Conservation (phyloP, 1,284 basidiomycete species). For the Ustilago curta region DNA sequence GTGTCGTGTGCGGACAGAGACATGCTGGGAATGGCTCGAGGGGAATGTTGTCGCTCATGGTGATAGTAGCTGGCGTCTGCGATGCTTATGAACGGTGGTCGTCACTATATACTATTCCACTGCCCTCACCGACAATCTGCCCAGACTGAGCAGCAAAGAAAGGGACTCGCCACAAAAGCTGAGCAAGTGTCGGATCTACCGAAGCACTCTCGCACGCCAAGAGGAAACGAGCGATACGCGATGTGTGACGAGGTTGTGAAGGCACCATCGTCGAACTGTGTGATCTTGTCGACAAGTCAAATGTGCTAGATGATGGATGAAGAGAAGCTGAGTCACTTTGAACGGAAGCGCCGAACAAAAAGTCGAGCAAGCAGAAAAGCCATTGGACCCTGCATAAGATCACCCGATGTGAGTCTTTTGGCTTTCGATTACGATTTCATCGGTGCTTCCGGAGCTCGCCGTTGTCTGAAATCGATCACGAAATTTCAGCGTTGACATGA, state of each 20-base stretch:
- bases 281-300: neutral
- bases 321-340: neutral
- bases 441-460: slow-evolving; percentile 20
- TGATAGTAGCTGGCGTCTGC: no score
- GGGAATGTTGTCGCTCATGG: neutral
- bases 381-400: slow-evolving; percentile 24
- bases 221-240: neutral
- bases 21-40: neutral
- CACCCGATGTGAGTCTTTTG: neutral
- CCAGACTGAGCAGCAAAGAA: neutral
- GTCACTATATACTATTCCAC: neutral
- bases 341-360: slow-evolving; percentile 13
- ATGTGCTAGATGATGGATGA: neutral
- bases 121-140: neutral
- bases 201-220: neutral
- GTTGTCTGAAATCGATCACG: slow-evolving; percentile 33
- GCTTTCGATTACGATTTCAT: neutral
- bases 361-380: neutral
- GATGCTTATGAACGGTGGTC: neutral
- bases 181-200: neutral
- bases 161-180: neutral
- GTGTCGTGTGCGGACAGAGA: neutral
- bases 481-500: slow-evolving; percentile 5
- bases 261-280: neutral
- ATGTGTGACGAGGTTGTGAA: neutral